Base-by-base conservation (phyloP, 1,284 basidiomycete genomes). In the Porogramme epimiltina region DNA sequence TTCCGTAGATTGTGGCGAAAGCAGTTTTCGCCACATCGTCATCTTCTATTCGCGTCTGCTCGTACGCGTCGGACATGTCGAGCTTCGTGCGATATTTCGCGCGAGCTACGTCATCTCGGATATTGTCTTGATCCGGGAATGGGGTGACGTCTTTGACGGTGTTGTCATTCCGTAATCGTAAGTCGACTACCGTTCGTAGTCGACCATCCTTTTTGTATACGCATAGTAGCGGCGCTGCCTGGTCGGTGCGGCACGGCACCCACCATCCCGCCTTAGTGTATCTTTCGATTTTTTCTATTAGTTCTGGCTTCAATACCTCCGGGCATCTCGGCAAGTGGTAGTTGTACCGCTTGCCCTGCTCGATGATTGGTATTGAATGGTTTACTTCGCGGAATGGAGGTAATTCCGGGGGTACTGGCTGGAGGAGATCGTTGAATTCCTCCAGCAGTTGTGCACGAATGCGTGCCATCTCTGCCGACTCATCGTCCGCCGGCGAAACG, bases 91-190 rank as follows among this genome's bases (percentile, higher is more conserved):
- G 45, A 18, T 56, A 55, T 5, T 24, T 34, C 8, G 55, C 54
- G 0, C 57, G 26, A 0, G 69, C 64, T 0, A 70, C 58, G 15
- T 62, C 58, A n/a, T 49, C 45, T 2, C 59, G 38, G 19, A 72
- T 70, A n/a, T 62, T 52, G 15, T 67, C 64, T 46, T 69, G 66
- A 43, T 71, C 64, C 1, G 65, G 70, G 24, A 72, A 64, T 0
- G 64, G 70, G 0, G 64, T 66, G 2, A 66, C 50, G 40, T 65
- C 64, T 37, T 65, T 61, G 3, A 61, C 28, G 0, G 63, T 71
- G 45, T 70, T 69, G 6, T 55, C 54, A 47, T 71, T 71, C 20
- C 48, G 54, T 20, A 51, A 18, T 2, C 54, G 24, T 5, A 38
- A 42, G 47, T 68, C 66, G 4, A 66, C 51, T 6, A 58, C 63